Evolutionary conservation across 164 flowering plant genomes (phyloP).

Genomic region (Houttuynia cordata): DNA sequence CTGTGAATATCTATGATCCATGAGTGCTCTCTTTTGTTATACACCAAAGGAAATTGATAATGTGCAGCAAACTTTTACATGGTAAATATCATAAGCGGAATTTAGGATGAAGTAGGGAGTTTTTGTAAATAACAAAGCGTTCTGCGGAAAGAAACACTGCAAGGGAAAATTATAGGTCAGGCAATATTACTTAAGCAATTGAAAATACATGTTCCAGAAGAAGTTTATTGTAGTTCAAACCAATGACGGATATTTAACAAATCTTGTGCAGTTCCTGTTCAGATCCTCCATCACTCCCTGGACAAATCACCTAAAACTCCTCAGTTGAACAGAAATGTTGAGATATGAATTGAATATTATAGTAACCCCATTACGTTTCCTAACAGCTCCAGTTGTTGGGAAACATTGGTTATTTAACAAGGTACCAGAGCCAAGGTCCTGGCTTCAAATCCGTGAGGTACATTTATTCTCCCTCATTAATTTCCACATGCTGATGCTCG

Average conservation of each 20-base stretch:
- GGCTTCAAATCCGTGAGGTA: no score
- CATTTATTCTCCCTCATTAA: no score
- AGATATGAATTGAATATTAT: no score
- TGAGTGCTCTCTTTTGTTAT: no score
- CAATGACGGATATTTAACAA: conserved; percentile 30
- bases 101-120: conserved; percentile 80
- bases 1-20: neutral
- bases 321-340: no score
- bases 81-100: conserved; percentile 61
- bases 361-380: no score
- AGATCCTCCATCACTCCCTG: conserved; percentile 59
- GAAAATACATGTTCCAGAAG: neutral
- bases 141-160: conserved; percentile 96
- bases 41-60: no score
- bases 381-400: no score
- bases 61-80: neutral
- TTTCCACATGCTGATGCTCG: no score
- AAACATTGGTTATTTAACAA: no score
- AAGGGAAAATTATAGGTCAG: neutral
- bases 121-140: conserved; percentile 39
- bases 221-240: conserved; percentile 21
- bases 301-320: neutral
- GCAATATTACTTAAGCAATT: no score
- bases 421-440: no score
- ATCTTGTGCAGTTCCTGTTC: conserved; percentile 44